These are phyloP conservation scores for Vanrija humicola DNA, from an alignment of 1,284 basidiomycete species.

Conservation along the genomic window DNA sequence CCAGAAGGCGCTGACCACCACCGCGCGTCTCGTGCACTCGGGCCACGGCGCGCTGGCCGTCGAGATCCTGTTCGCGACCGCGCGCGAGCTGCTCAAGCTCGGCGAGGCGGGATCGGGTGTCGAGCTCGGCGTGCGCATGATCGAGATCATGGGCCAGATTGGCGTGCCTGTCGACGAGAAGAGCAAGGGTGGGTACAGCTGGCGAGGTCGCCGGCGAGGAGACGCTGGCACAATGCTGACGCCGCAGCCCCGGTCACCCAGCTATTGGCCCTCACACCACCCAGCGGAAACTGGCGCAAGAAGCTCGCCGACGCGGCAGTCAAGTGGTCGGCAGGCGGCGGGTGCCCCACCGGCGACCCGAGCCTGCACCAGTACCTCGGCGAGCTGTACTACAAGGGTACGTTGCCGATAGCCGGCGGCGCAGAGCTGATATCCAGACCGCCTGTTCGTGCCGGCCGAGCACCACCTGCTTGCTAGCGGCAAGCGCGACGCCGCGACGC, in stretches of 20 bases:
- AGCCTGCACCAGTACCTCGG: slow-evolving; percentile 81
- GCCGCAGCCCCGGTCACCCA: slow-evolving; percentile 46
- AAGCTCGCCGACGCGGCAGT: slow-evolving; percentile 50
- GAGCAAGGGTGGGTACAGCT: slow-evolving; percentile 57
- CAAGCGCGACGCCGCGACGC: slow-evolving; percentile 76
- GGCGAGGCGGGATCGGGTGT: slow-evolving; percentile 83
- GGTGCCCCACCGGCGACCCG: slow-evolving; percentile 78
- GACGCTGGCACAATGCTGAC: neutral
- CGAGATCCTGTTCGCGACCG: slow-evolving; percentile 80
- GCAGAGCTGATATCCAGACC: slow-evolving; percentile 55
- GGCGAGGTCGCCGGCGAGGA: neutral
- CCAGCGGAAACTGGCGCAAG: slow-evolving; percentile 51
- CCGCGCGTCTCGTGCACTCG: slow-evolving; percentile 74
- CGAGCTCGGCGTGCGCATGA: slow-evolving; percentile 70
- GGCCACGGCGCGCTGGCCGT: slow-evolving; percentile 74
- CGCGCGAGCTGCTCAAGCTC: slow-evolving; percentile 75
- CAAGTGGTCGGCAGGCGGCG: slow-evolving; percentile 71
- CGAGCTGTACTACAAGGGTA: slow-evolving; percentile 81
- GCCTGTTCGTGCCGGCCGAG: slow-evolving; percentile 68
- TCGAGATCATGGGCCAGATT: slow-evolving; percentile 74
- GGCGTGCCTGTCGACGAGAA: slow-evolving; percentile 63
- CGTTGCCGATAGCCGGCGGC: slow-evolving; percentile 5
- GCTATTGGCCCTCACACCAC: slow-evolving; percentile 50
- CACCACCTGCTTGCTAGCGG: slow-evolving; percentile 75
- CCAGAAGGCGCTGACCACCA: slow-evolving; percentile 90